Base-by-base conservation (phyloP, 106 monocot genomes). In the Amphibolis antarctica region DNA sequence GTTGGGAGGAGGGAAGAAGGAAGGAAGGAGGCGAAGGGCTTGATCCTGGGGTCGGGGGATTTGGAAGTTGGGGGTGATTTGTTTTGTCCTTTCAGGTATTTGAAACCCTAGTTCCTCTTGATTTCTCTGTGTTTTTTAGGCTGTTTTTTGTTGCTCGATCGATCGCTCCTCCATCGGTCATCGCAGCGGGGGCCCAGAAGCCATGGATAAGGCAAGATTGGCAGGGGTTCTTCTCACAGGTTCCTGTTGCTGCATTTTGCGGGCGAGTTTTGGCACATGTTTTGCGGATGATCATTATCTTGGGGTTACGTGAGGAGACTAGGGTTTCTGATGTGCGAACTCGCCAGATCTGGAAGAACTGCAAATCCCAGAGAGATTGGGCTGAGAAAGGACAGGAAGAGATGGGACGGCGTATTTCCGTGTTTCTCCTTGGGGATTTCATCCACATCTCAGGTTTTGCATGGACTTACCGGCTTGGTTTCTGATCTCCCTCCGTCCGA, bases 21-120 rank as follows among this genome's bases (percentile, higher is more conserved):
- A 5, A 49, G 49, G 49, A 19, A 19, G 49, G 49, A 12, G 17
- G 3, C 14, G 49, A 19, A 49, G 49, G 49, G 3, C 12, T 58
- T 12, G 58, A 58, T 27, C 58, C 22, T 10, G 11, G 53, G 10
- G 6, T 10, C n/a, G 53, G 23, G 28, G 17, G 28, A 58, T 58
- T 58, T 19, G 58, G 29, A 28, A 7, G 28, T 12, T 28, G 27
- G 29, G 18, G 29, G 58, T 15, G 9, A 10, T 53, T 53, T 11
- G 11, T 24, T 15, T 15, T 14, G 13, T 18, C 20, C 54, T 12
- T 1, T 4, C 58, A 58, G 58, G 58, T 58, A 58, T 28, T 24
- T 28, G 58, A 58, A 58, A 58, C 58, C 58, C 58, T 58, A 58
- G 58, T 36, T 36, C 36, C 58, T 58, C 58, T 58, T 58, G 58